Conservation (phyloP, 495 filamentous ascomycete species). For the Trichoderma erinaceum region DNA sequence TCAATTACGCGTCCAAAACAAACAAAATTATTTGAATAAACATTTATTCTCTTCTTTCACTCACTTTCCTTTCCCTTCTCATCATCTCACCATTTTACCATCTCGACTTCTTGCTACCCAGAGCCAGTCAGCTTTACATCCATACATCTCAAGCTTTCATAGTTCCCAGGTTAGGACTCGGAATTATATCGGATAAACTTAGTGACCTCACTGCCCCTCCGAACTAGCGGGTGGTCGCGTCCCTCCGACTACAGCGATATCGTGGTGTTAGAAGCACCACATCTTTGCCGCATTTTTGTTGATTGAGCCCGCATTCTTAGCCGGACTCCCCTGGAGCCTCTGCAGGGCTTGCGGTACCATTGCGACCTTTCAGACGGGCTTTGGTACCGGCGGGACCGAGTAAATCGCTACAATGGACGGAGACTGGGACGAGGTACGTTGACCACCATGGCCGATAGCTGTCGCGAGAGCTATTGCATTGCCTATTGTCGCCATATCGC, state of each 20-base stretch:
- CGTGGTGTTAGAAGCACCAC: not conserved
- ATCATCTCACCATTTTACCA: not conserved
- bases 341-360: constrained; percentile 6
- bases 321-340: constrained; percentile 3
- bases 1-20: too few relatives aligned
- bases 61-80: not conserved
- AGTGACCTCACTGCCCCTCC: constrained; percentile 13
- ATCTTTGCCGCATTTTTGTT: not conserved
- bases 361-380: constrained; percentile 1
- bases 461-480: not conserved
- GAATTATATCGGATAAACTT: constrained; percentile 1
- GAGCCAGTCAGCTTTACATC: not conserved
- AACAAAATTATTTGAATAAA: too few relatives aligned
- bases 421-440: constrained; percentile 59
- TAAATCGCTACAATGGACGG: constrained; percentile 38
- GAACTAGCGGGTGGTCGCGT: not conserved
- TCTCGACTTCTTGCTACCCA: too few relatives aligned
- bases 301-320: not conserved
- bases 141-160: not conserved
- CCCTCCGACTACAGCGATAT: not conserved
- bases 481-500: not conserved
- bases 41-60: too few relatives aligned
- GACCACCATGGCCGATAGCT: not conserved
- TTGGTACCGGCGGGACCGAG: not conserved
- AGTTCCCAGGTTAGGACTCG: not conserved